These are phyloP conservation scores for Microstegium vimineum DNA, from an alignment of 176 grass and related monocot genomes.

Conservation along the genomic window DNA sequence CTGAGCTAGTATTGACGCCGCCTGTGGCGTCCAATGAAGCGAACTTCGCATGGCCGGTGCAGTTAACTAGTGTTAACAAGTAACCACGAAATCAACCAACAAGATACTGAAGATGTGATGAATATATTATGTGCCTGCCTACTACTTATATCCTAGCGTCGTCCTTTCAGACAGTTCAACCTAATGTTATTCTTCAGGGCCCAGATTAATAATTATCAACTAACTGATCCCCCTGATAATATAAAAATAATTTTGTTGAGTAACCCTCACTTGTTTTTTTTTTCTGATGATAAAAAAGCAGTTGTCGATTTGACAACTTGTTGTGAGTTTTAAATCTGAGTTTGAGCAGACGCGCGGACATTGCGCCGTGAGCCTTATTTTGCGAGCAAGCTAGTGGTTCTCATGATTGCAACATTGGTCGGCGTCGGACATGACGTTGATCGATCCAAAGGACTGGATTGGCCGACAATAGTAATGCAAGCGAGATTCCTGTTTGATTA, in stretches of 20 bases:
- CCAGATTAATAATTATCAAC: background rate
- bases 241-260: background rate
- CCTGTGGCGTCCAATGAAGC: background rate
- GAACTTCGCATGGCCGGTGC: background rate
- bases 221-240: background rate
- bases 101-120: background rate
- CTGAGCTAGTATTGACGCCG: no score
- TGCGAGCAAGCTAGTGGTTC: background rate
- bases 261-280: no score
- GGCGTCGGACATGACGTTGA: conserved; percentile 30
- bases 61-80: background rate
- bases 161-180: conserved; percentile 13
- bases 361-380: conserved; percentile 15
- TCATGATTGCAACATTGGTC: conserved; percentile 35
- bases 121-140: background rate
- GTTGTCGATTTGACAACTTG: background rate
- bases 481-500: background rate
- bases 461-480: background rate
- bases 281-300: no score
- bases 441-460: background rate
- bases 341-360: conserved; percentile 31
- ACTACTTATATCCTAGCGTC: background rate
- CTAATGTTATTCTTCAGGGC: conserved; percentile 8
- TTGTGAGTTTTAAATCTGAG: background rate
- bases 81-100: background rate